Percentiles rank a stretch among this genome's conserved stretches.
Conservation (phyloP, 768 basidiomycete species). For the Ramaria sp. region DNA sequence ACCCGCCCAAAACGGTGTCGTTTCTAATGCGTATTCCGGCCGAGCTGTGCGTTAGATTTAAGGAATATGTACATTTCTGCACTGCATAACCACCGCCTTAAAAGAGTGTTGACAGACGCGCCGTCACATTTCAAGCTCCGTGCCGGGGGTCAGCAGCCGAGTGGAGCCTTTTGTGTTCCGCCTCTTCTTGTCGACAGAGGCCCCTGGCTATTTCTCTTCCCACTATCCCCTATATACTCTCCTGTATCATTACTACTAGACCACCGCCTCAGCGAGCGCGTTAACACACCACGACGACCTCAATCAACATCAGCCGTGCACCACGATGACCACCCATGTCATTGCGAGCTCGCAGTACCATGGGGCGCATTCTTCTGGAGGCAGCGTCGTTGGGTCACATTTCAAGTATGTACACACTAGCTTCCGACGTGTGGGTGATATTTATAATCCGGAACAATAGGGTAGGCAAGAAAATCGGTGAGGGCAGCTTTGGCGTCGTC, state of each 20-base stretch:
- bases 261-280: no score
- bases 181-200: not conserved
- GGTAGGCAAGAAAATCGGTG: constrained; percentile 98
- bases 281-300: no score
- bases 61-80: no score
- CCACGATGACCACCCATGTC: constrained; percentile 12
- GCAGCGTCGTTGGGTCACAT: constrained; percentile 8
- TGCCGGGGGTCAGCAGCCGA: not conserved
- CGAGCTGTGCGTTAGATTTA: no score
- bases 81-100: no score
- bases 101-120: no score
- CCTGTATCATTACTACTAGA: not conserved
- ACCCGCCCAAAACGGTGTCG: no score
- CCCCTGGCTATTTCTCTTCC: not conserved
- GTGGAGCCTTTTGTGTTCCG: not conserved
- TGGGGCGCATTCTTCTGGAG: constrained; percentile 6
- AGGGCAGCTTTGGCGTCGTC: constrained; percentile 97
- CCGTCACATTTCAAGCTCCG: not conserved
- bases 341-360: constrained; percentile 9
- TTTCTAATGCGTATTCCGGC: no score
- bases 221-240: not conserved
- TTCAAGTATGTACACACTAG: constrained; percentile 6
- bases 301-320: no score
- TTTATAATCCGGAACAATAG: constrained; percentile 16
- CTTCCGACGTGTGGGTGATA: not conserved